These are phyloP conservation scores for Alternaria dauci DNA, from an alignment of 2,329 filamentous ascomycete species.

Conservation along the genomic window DNA sequence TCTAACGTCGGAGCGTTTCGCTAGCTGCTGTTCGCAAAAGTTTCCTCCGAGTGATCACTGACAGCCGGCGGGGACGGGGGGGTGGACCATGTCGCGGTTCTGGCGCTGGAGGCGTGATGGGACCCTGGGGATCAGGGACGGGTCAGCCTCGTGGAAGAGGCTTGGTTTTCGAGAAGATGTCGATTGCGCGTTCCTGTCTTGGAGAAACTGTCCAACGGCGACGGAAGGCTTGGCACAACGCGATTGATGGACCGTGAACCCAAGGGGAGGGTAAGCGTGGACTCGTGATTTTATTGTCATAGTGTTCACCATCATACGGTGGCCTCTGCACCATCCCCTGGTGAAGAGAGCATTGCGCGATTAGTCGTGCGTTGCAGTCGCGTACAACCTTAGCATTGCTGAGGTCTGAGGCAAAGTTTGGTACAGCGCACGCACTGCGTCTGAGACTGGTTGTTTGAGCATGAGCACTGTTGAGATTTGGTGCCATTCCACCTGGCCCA, in stretches of 20 bases:
- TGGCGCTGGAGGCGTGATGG: constrained; percentile 13
- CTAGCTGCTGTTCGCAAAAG: constrained; percentile 18
- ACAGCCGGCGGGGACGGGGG: constrained; percentile 10
- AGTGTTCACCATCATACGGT: constrained; percentile 8
- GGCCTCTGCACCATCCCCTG: neutral
- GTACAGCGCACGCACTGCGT: constrained; percentile 14
- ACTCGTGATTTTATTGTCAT: neutral
- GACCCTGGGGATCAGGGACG: constrained; percentile 11
- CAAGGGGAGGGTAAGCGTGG: neutral
- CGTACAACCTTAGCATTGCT: constrained; percentile 2
- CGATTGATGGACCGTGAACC: constrained; percentile 5
- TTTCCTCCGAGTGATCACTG: constrained; percentile 19
- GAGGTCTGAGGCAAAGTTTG: constrained; percentile 11
- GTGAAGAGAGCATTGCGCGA: constrained; percentile 7
- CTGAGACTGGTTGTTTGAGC: constrained; percentile 13
- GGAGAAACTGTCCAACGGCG: neutral
- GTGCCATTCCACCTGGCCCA: constrained; percentile 9
- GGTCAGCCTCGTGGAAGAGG: constrained; percentile 14
- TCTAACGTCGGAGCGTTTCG: constrained; percentile 19
- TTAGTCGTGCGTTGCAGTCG: constrained; percentile 15
- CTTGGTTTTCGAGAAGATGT: constrained; percentile 12
- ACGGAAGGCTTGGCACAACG: constrained; percentile 3
- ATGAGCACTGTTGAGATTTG: constrained; percentile 14
- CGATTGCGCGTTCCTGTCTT: constrained; percentile 8
- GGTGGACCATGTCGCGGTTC: constrained; percentile 9